Base-by-base conservation (phyloP, 805 yeast species). In the Komagataella populi region DNA sequence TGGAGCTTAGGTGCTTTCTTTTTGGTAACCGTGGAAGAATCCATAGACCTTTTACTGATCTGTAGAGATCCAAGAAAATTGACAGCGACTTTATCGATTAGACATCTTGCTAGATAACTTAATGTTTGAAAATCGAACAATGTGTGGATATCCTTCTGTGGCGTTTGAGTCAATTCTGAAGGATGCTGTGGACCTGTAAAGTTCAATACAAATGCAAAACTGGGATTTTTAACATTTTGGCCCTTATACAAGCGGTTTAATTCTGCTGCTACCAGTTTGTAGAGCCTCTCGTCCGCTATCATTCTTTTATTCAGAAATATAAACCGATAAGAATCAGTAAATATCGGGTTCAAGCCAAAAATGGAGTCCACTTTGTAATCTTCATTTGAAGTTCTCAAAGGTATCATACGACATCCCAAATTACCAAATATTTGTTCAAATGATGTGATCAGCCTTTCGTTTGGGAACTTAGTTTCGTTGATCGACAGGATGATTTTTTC, bases 221-320 rank as follows among this genome's bases (percentile, higher is more conserved):
- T 57, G 59, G 45, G 63, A 39, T 50, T 55, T 48, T 8, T 46
- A 43, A 51, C 39, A 30, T 30, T 30, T 8, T 30, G 39, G 39
- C n/a, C 14, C 6, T 30, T 30, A 14, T 30, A 30, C 10, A 30
- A 5, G 10, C 14, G 39, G 39, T 12, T 14, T 30, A 70, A 69
- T 6, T 55, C 20, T 39, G 54, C 56, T 49, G 65, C 65, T 10
- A 70, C 54, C 0, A 23, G 48, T 17, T 53, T 56, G 1, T 47
- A 23, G 7, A 69, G 18, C 4, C 50, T 52, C 2, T 50, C 47
- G 50, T 66, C 63, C 0, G 45, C 7, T 16, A 70, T 57, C 8
- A 57, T 62, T 22, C 74, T 63, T 2, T 69, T 69, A 59, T 81
- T 78, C 20, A 76, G 55, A 50, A 68, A 74, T 1, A 78, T 56